Evolutionary conservation across 2,329 filamentous ascomycete species (phyloP).

Genomic region (Ceratocystis huliohia): DNA sequence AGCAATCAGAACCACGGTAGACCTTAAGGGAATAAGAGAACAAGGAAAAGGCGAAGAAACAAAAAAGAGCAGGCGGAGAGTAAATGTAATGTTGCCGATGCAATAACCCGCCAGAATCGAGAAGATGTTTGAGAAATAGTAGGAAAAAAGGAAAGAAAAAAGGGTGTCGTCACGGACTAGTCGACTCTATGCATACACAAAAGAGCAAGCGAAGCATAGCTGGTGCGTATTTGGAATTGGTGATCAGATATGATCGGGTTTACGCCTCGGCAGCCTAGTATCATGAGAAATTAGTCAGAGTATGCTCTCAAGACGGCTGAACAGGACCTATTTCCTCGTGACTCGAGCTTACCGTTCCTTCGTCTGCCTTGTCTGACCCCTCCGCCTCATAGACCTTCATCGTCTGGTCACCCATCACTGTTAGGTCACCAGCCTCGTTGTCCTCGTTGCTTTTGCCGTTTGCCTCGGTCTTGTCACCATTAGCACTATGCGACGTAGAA

Average conservation of each 20-base stretch:
- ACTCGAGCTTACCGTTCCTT: constrained; percentile 25
- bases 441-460: constrained; percentile 31
- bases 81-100: constrained; percentile 10
- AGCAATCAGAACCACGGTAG: not conserved
- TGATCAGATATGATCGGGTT: not conserved
- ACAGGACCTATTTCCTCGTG: not conserved
- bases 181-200: not conserved
- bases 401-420: constrained; percentile 29
- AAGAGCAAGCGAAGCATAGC: not conserved
- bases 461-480: constrained; percentile 34
- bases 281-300: not conserved
- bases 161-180: constrained; percentile 4
- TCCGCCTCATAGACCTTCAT: constrained; percentile 31
- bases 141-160: constrained; percentile 17
- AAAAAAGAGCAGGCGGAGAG: constrained; percentile 17
- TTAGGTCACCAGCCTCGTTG: constrained; percentile 27
- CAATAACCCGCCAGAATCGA: constrained; percentile 11
- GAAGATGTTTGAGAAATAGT: constrained; percentile 21
- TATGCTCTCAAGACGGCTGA: too few species aligned
- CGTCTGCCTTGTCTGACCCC: constrained; percentile 29
- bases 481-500: constrained; percentile 35
- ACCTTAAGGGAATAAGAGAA: constrained; percentile 15
- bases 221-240: not conserved
- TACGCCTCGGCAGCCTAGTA: constrained; percentile 9
- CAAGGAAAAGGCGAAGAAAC: constrained; percentile 19